phyloP scores from a whole-genome alignment of 2,329 filamentous ascomycete genomes.

The Pseudocercospora musae region DNA sequence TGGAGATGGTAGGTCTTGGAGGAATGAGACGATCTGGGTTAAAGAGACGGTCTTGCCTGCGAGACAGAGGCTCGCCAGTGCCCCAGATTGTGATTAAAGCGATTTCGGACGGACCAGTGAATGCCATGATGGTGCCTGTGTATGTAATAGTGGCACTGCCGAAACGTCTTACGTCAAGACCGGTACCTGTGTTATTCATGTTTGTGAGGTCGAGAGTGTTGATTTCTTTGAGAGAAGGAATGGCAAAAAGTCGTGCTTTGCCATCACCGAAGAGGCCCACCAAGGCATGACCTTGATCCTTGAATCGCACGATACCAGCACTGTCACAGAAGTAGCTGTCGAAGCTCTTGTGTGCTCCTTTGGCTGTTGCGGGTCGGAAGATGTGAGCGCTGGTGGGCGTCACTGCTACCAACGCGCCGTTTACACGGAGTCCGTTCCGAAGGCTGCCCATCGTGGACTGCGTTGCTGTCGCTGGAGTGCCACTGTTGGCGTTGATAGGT shows the following conservation, averaged over 20 bases:
- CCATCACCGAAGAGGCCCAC: conserved; percentile 84
- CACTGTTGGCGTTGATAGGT: conserved; percentile 76
- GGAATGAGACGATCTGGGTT: conserved; percentile 73
- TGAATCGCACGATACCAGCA: conserved; percentile 71
- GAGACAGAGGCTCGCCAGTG: conserved; percentile 58
- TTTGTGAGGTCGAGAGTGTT: conserved; percentile 61
- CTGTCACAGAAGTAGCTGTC: conserved; percentile 79
- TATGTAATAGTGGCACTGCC: conserved; percentile 67
- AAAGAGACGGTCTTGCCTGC: conserved; percentile 66
- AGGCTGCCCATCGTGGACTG: conserved; percentile 72
- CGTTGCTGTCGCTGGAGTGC: conserved; percentile 71
- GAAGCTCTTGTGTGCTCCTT: conserved; percentile 89
- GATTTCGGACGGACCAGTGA: conserved; percentile 84
- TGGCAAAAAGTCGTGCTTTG: conserved; percentile 72
- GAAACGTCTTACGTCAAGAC: conserved; percentile 70
- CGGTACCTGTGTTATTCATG: conserved; percentile 39
- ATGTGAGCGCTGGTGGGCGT: conserved; percentile 73
- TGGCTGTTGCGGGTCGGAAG: conserved; percentile 78
- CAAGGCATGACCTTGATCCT: conserved; percentile 69
- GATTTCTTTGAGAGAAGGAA: conserved; percentile 87
- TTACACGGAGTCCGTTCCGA: conserved; percentile 68
- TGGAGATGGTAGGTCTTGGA: conserved; percentile 86
- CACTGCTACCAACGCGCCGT: conserved; percentile 78
- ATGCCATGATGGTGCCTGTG: conserved; percentile 79
- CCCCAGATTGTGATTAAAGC: conserved; percentile 84